phyloP scores from a whole-genome alignment of 2,329 filamentous ascomycete genomes.

The Diaporthe ilicicola region DNA sequence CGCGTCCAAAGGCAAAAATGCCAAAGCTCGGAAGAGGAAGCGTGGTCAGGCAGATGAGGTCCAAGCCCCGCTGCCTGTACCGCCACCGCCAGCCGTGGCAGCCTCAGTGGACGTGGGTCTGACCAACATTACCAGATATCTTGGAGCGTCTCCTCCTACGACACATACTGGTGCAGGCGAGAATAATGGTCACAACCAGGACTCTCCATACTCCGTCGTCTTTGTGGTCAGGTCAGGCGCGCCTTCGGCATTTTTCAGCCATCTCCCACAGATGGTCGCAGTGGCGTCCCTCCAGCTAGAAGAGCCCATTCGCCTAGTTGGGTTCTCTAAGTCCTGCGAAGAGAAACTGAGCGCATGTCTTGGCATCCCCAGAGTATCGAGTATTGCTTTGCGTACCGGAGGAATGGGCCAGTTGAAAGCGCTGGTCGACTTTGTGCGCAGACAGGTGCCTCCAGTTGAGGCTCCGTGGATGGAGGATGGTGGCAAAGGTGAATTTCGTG shows the following conservation, averaged over 20 bases:
- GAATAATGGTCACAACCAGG: neutral
- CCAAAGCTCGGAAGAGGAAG: conserved; percentile 60
- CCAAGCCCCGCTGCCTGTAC: conserved; percentile 33
- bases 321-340: conserved; percentile 68
- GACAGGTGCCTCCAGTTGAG: conserved; percentile 60
- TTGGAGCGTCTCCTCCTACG: conserved; percentile 51
- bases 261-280: conserved; percentile 61
- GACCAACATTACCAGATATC: conserved; percentile 66
- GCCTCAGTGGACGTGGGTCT: conserved; percentile 70
- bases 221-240: conserved; percentile 68
- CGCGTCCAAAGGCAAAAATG: conserved; percentile 69
- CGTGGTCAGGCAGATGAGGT: conserved; percentile 39
- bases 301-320: conserved; percentile 64
- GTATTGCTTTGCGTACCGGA: conserved; percentile 63
- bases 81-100: conserved; percentile 61
- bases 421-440: conserved; percentile 63
- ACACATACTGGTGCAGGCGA: neutral
- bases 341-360: conserved; percentile 64
- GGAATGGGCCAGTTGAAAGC: conserved; percentile 65
- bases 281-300: conserved; percentile 50
- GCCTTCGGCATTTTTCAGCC: conserved; percentile 65
- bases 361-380: conserved; percentile 70
- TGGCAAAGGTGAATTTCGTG: conserved; percentile 48
- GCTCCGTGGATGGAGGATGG: conserved; percentile 65
- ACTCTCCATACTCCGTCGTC: conserved; percentile 57